phyloP scores from a whole-genome alignment of 108 stramenopile species.

The Fragilaria radians region DNA sequence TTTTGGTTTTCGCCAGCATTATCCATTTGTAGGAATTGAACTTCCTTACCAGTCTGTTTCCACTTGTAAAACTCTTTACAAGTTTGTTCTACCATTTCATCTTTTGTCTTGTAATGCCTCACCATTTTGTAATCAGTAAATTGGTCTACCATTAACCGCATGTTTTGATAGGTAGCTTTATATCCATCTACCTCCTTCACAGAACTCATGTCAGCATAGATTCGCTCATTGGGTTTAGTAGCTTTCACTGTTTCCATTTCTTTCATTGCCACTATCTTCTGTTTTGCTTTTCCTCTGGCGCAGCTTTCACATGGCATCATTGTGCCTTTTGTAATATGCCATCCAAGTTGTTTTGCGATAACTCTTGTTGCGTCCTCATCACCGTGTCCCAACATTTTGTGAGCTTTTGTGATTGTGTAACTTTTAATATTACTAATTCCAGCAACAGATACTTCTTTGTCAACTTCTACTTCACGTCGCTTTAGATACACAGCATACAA shows the following conservation, averaged over 20 bases:
- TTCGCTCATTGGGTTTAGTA: constrained; percentile 1
- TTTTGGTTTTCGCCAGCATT: constrained; percentile 19
- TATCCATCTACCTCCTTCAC: too few species aligned
- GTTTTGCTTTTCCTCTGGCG: constrained; percentile 15
- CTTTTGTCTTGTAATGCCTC: too few species aligned
- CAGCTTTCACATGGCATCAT: constrained; percentile 22
- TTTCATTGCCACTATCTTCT: constrained; percentile 17
- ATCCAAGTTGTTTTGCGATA: constrained; percentile 15
- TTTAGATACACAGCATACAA: constrained; percentile 17
- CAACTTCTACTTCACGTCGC: neutral
- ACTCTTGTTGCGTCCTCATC: constrained; percentile 11
- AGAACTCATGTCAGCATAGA: constrained; percentile 18
- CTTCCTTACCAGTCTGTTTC: constrained; percentile 4
- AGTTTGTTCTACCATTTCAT: constrained; percentile 10
- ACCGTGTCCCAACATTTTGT: constrained; percentile 17
- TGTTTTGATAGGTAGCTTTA: neutral
- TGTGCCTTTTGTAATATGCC: constrained; percentile 9
- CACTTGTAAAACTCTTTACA: constrained; percentile 4
- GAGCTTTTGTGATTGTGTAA: constrained; percentile 15
- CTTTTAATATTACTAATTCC: too few species aligned
- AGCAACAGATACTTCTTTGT: too few species aligned
- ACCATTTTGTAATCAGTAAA: constrained; percentile 6
- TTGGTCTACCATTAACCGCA: constrained; percentile 13
- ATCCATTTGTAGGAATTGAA: constrained; percentile 10
- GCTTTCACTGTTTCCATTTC: neutral